Percentiles rank a stretch among this genome's conserved stretches.
Conservation (phyloP, 257 asterid genomes). For the Phtheirospermum japonicum region DNA sequence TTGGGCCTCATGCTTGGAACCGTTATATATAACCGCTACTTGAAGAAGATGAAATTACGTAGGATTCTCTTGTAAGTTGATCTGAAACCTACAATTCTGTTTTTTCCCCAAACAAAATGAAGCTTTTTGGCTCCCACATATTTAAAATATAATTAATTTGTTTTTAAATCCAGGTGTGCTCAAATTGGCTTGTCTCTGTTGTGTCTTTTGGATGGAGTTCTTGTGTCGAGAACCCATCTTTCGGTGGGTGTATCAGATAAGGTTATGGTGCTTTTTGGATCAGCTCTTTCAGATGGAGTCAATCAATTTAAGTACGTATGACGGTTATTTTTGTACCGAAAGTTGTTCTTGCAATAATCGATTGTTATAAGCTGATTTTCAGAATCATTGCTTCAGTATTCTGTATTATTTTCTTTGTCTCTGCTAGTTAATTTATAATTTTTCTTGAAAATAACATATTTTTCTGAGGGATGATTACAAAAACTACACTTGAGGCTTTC, state of each 20-base stretch:
- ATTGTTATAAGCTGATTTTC: neutral
- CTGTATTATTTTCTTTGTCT: conserved; percentile 1
- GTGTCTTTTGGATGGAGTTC: conserved; percentile 57
- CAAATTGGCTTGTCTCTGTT: conserved; percentile 64
- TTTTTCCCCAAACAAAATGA: neutral
- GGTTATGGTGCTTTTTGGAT: conserved; percentile 71
- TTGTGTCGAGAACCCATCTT: conserved; percentile 63
- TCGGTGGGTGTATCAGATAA: conserved; percentile 74
- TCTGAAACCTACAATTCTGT: conserved; percentile 16
- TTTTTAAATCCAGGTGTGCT: conserved; percentile 55
- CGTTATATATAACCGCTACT: conserved; percentile 64
- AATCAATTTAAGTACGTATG: conserved; percentile 87
- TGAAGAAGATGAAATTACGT: conserved; percentile 76
- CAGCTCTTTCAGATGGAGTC: conserved; percentile 86
- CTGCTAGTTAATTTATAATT: neutral
- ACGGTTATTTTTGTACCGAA: no score
- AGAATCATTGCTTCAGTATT: neutral
- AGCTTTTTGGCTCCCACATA: neutral
- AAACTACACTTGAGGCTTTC: neutral
- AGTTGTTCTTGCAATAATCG: conserved; percentile 16
- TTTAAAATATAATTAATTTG: neutral
- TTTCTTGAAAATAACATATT: neutral
- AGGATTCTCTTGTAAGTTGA: conserved; percentile 75
- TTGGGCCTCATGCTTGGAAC: conserved; percentile 92
- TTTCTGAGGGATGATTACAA: neutral